These are phyloP conservation scores for Fragilaria radians DNA, from an alignment of 108 stramenopile species.

Conservation along the genomic window DNA sequence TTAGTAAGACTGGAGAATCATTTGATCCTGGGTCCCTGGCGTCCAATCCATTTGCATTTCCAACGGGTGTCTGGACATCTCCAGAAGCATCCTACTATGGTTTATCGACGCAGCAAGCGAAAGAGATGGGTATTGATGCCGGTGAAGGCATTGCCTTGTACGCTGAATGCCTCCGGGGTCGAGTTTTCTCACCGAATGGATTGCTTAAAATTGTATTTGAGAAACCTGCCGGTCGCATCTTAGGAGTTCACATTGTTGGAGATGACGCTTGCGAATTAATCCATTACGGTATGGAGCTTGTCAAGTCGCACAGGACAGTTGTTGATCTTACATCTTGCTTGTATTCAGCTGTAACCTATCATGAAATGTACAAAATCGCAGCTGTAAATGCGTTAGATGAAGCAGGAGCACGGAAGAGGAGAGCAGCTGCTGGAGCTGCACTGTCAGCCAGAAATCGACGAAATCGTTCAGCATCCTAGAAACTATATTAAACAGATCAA, in stretches of 20 bases:
- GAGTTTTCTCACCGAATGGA: slow-evolving; percentile 77
- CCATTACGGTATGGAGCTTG: slow-evolving; percentile 83
- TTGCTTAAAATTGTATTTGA: slow-evolving; percentile 75
- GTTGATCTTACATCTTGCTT: slow-evolving; percentile 42
- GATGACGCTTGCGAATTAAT: slow-evolving; percentile 82
- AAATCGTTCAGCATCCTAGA: not conserved
- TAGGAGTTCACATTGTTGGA: slow-evolving; percentile 82
- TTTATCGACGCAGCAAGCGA: slow-evolving; percentile 48
- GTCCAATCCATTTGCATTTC: slow-evolving; percentile 81
- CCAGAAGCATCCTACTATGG: slow-evolving; percentile 80
- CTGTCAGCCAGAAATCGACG: slow-evolving; percentile 42
- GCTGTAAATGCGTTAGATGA: slow-evolving; percentile 45
- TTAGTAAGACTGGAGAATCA: slow-evolving; percentile 32
- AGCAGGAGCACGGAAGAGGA: slow-evolving; percentile 41
- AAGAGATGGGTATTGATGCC: slow-evolving; percentile 59
- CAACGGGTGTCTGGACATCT: slow-evolving; percentile 69
- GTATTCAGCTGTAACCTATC: slow-evolving; percentile 76
- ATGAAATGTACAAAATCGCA: slow-evolving; percentile 77
- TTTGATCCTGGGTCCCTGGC: slow-evolving; percentile 73
- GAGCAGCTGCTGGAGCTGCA: slow-evolving; percentile 65
- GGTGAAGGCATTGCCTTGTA: slow-evolving; percentile 76
- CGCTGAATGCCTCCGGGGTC: slow-evolving; percentile 72
- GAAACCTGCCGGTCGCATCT: slow-evolving; percentile 50
- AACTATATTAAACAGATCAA: too few species aligned
- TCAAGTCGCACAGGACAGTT: slow-evolving; percentile 61